Evolutionary conservation across 495 filamentous ascomycete species (phyloP), one percentile per base, ranked within the genome.

Genomic region (Xylaria intraflava): DNA sequence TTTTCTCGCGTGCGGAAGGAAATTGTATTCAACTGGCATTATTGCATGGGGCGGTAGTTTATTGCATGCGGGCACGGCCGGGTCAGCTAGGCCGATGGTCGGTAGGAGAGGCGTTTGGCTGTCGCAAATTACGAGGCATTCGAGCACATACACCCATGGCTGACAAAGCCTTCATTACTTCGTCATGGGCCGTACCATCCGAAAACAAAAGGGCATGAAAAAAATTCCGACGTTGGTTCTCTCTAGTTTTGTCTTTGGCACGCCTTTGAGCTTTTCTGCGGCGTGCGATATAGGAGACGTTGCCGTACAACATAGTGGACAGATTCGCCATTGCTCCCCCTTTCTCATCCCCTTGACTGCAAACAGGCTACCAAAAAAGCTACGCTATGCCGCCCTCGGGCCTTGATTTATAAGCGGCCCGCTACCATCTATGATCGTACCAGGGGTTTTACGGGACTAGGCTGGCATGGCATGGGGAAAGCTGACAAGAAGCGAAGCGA

Each of bases 1-100:
- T 45, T 55, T 30, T 59, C 55, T 58, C 45, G 17, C 44, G 45
- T 36, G 52, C 52, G 23, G 22, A 56, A 56, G 53, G 47, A 56
- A 56, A 56, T 46, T 50, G 46, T 56, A 49, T 55, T 56, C 33
- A 49, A 46, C 51, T 49, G 61, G 56, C 64, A 66, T 66, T 53
- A 64, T 62, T 54, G 64, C 64, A 66, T 66, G 49, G 61, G 64
- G 58, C 49, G 64, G 61, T 56, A 64, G 31, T 55, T 56, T 62
- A 57, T 59, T 64, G 64, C 64, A 66, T 66, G 64, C 58, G 56
- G 49, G 52, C 58, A 60, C 54, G 49, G 56, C 53, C 57, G 59
- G 51, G 48, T 54, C 59, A 55, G 51, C 55, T 57, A 58, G 51
- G 55, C 58, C 51, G 46, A 35, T 51, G 54, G 53, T 56, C 56